These are phyloP conservation scores for Cercophora sp. DNA, from an alignment of 495 filamentous ascomycete species.

Conservation along the genomic window DNA sequence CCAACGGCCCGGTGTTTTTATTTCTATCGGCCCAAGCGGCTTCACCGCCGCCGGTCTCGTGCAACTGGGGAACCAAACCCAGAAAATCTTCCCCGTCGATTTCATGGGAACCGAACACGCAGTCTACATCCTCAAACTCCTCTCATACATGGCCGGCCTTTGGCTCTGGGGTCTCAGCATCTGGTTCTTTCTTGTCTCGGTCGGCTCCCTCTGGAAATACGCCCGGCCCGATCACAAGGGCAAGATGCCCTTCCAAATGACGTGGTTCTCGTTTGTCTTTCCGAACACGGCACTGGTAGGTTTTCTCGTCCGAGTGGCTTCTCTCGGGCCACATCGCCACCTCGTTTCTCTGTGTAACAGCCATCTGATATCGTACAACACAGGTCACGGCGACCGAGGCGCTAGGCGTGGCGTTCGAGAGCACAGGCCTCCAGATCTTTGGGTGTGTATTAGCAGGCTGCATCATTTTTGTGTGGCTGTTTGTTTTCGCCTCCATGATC, in stretches of 20 bases:
- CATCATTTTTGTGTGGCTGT: constrained; percentile 63
- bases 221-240: constrained; percentile 42
- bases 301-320: background rate
- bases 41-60: constrained; percentile 74
- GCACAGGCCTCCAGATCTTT: constrained; percentile 57
- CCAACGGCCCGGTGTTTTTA: constrained; percentile 77
- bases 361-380: background rate
- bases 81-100: constrained; percentile 35
- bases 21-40: constrained; percentile 72
- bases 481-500: constrained; percentile 69
- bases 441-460: constrained; percentile 62
- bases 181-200: constrained; percentile 82
- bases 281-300: constrained; percentile 69
- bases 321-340: background rate
- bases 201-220: constrained; percentile 72
- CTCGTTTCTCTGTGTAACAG: background rate
- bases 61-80: constrained; percentile 38
- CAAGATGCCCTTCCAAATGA: constrained; percentile 77
- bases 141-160: constrained; percentile 50
- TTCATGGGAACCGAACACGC: constrained; percentile 36
- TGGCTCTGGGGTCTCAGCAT: constrained; percentile 84
- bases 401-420: constrained; percentile 62
- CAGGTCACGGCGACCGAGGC: constrained; percentile 66
- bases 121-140: constrained; percentile 35
- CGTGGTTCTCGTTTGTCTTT: constrained; percentile 84